Conservation (phyloP, 225 moss, liverwort and hornwort species). For the Pseudoscleropodium purum region DNA sequence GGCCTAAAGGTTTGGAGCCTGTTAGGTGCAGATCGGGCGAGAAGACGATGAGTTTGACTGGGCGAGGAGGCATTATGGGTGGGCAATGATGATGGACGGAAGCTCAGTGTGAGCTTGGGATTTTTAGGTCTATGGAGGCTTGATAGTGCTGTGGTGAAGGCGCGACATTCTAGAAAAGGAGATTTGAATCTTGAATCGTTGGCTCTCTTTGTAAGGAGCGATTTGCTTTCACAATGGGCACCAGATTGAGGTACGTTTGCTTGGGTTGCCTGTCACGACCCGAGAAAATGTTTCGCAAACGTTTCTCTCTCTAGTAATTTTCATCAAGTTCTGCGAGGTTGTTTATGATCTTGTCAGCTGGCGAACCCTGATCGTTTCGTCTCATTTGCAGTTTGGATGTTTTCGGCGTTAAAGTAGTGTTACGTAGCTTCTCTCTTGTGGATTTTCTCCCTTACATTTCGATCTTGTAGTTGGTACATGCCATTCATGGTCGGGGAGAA, state of each 20-base stretch:
- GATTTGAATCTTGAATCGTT: slow-evolving; percentile 19
- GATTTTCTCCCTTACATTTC: not conserved
- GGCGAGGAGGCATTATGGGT: not conserved
- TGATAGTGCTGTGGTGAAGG: slow-evolving; percentile 1
- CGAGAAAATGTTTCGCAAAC: not conserved
- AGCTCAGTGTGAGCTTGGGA: slow-evolving; percentile 8
- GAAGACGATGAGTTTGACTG: slow-evolving; percentile 9
- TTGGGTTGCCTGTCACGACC: not conserved
- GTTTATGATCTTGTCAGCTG: slow-evolving; percentile 1
- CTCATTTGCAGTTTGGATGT: not conserved
- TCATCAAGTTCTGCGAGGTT: not conserved
- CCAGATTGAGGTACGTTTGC: slow-evolving; percentile 39
- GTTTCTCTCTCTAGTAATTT: not conserved
- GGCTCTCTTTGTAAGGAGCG: slow-evolving; percentile 3
- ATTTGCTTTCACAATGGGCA: slow-evolving; percentile 38
- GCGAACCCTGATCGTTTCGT: not conserved
- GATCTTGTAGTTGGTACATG: slow-evolving; percentile 1
- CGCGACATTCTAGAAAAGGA: slow-evolving; percentile 6
- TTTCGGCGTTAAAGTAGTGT: not conserved
- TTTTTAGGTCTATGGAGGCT: slow-evolving; percentile 25
- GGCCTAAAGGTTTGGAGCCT: not conserved
- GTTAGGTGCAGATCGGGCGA: slow-evolving; percentile 17
- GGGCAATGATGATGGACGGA: slow-evolving; percentile 21
- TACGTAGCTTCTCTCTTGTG: not conserved
- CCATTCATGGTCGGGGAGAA: not conserved